Base-by-base conservation (phyloP, 1,284 basidiomycete genomes). In the Pseudozyma flocculosa region DNA sequence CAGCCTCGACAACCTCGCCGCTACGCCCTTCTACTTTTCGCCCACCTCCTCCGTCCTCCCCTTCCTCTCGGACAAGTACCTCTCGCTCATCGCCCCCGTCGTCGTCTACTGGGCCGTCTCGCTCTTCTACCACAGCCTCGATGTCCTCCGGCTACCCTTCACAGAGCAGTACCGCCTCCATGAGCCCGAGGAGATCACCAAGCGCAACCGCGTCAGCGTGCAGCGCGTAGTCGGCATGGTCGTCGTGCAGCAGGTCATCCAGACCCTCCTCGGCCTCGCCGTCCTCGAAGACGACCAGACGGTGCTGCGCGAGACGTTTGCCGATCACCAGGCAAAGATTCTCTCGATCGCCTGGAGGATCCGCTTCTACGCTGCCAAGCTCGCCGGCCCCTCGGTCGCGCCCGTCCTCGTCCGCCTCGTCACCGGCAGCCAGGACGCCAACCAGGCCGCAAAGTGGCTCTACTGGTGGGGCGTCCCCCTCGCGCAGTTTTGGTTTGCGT, bases 401-500 rank as follows among this genome's bases (percentile, higher is more conserved):
- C 54, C 62, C 5, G 41, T 41, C 1, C 22, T 48, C 17, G 52
- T 47, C 29, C 56, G 54, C 43, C 48, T 66, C 32, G 34, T 61
- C 18, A 54, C 57, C 24, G 58, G 54, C 15, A 54, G 51, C 24
- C 50, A 61, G 22, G 63, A 66, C n/a, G 59, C 51, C 23, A 48
- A 61, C 18, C 50, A 56, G 5, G 54, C 63, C 10, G 84, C 87
- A 19, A 84, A 88, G 76, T 86, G 84, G 77, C 68, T 87, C 18
- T 98, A 98, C 79, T 99, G 95, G 95, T 98, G 93, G 92, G 87
- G 82, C 18, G 86, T 94, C 11, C 95, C 95, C 0, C 71, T 80
- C 3, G 73, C 83, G 2, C 92, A 93, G 80, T 83, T 95, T 51
- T 71, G 89, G 14, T 81, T 86, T 40, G 92, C 90, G 23, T 88